phyloP scores from a whole-genome alignment of 1,284 basidiomycete species.

The Cryptococcus jaspeensis region DNA sequence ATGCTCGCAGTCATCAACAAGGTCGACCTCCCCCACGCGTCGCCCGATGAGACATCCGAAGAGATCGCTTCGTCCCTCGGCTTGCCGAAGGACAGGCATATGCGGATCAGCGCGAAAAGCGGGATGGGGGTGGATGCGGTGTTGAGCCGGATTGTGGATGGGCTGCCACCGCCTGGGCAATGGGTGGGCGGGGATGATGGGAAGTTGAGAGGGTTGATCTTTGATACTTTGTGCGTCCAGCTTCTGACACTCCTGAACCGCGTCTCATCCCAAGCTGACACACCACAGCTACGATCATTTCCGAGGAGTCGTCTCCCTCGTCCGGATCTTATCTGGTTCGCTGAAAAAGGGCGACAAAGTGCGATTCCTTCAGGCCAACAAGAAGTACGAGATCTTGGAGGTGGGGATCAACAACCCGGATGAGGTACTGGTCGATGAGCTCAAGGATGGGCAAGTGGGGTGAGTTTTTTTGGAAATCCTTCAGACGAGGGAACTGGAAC shows the following conservation, averaged over 20 bases:
- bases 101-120: conserved; percentile 88
- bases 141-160: conserved; percentile 74
- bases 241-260: not conserved
- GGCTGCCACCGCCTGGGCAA: conserved; percentile 70
- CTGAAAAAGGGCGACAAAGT: conserved; percentile 81
- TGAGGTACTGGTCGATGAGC: conserved; percentile 66
- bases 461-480: conserved; percentile 59
- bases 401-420: conserved; percentile 91
- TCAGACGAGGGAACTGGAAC: not conserved
- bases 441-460: conserved; percentile 87
- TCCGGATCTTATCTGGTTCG: conserved; percentile 66
- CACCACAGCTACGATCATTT: conserved; percentile 84
- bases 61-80: conserved; percentile 82
- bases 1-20: conserved; percentile 96
- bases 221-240: conserved; percentile 77
- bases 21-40: conserved; percentile 84
- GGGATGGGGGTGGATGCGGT: conserved; percentile 73
- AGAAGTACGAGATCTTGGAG: conserved; percentile 89
- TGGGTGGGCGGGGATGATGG: conserved; percentile 46
- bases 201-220: conserved; percentile 80
- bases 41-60: conserved; percentile 71
- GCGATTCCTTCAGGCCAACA: conserved; percentile 77
- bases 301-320: conserved; percentile 90
- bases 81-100: conserved; percentile 66
- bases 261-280: not conserved